These are phyloP conservation scores for Arthrobotrys iridis DNA, from an alignment of 2,329 filamentous ascomycete species.

Conservation along the genomic window DNA sequence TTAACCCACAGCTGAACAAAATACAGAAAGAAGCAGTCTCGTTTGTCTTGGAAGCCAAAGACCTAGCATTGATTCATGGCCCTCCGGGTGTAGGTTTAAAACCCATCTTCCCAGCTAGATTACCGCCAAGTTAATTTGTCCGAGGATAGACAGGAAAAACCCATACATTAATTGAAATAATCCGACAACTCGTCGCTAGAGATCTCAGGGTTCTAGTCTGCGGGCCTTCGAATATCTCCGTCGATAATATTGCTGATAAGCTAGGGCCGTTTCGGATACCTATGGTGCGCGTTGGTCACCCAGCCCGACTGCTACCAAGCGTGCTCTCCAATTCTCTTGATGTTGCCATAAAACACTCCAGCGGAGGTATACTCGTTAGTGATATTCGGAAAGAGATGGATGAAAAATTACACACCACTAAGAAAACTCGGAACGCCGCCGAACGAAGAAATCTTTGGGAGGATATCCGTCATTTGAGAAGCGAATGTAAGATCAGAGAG, in stretches of 20 bases:
- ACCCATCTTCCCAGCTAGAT: background rate
- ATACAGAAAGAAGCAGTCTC: constrained; percentile 75
- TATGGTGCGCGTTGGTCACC: constrained; percentile 90
- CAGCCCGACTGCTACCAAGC: constrained; percentile 85
- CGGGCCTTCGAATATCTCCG: constrained; percentile 87
- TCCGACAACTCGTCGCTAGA: constrained; percentile 77
- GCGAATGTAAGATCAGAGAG: constrained; percentile 88
- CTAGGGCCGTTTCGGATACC: constrained; percentile 84
- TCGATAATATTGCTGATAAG: constrained; percentile 97
- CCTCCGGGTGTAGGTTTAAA: constrained; percentile 74
- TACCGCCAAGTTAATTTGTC: background rate
- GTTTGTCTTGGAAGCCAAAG: constrained; percentile 81
- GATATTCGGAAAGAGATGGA: constrained; percentile 95
- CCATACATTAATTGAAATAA: constrained; percentile 92
- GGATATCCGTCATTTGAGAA: constrained; percentile 84
- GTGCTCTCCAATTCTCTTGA: constrained; percentile 91
- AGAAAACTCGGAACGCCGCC: constrained; percentile 77
- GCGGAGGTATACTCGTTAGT: constrained; percentile 86
- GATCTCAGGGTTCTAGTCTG: constrained; percentile 38
- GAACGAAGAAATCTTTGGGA: constrained; percentile 84
- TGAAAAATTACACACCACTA: constrained; percentile 84
- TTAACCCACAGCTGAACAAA: constrained; percentile 72
- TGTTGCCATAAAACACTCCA: constrained; percentile 86
- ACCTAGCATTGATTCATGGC: constrained; percentile 79
- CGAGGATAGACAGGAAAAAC: constrained; percentile 86